Percentiles rank a stretch among this genome's conserved stretches.
Conservation (phyloP, 495 filamentous ascomycete genomes). For the Sordaria brevicollis region DNA sequence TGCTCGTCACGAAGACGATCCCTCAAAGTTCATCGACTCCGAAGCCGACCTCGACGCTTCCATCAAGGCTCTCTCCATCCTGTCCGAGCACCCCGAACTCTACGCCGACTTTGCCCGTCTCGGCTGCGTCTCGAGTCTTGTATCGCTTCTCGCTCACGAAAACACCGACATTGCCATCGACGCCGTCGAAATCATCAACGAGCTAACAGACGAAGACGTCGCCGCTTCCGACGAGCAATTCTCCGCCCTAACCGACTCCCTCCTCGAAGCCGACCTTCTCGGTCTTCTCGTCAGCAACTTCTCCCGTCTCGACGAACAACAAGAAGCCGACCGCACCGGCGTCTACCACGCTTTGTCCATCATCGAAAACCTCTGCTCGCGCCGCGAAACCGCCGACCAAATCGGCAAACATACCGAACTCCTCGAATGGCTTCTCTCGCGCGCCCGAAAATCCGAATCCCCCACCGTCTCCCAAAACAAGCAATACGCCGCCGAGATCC, state of each 20-base stretch:
- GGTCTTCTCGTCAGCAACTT: slow-evolving; percentile 79
- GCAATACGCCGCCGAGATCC: slow-evolving; percentile 85
- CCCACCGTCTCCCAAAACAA: slow-evolving; percentile 65
- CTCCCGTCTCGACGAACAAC: slow-evolving; percentile 65
- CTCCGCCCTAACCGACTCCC: slow-evolving; percentile 66
- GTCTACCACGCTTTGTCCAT: slow-evolving; percentile 80
- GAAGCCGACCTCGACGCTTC: slow-evolving; percentile 89
- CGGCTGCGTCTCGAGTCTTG: slow-evolving; percentile 65
- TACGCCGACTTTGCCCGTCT: slow-evolving; percentile 75
- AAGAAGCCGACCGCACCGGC: slow-evolving; percentile 70
- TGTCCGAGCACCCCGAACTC: slow-evolving; percentile 77
- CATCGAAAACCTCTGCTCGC: slow-evolving; percentile 75
- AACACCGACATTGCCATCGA: slow-evolving; percentile 96
- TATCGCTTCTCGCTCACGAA: slow-evolving; percentile 79
- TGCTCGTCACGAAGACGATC: slow-evolving; percentile 76
- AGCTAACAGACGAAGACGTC: slow-evolving; percentile 93
- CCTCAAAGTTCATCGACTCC: slow-evolving; percentile 60
- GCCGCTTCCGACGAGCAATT: slow-evolving; percentile 75
- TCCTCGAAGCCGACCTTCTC: slow-evolving; percentile 75
- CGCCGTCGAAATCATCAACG: slow-evolving; percentile 79
- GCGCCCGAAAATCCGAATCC: slow-evolving; percentile 32
- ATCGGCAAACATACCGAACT: slow-evolving; percentile 58
- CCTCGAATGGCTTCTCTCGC: slow-evolving; percentile 64
- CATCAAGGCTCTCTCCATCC: slow-evolving; percentile 78
- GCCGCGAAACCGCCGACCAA: slow-evolving; percentile 49